A percentile compares a stretch with the other conserved stretches of the same genome.
Conservation (phyloP, 2,329 filamentous ascomycete species). For the Exophiala spinifera region DNA sequence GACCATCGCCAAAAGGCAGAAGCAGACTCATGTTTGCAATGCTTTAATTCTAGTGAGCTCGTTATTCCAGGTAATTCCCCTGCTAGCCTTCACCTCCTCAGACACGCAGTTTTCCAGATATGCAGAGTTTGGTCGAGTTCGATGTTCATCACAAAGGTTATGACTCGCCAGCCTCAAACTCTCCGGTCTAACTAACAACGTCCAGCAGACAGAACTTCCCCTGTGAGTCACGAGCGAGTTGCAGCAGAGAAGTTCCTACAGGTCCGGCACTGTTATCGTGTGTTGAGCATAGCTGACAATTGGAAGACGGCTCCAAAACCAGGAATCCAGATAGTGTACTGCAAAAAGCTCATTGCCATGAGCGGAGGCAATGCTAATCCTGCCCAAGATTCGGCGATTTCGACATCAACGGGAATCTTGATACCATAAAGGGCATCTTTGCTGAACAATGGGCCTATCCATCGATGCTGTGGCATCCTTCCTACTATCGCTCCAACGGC, state of each 20-base stretch:
- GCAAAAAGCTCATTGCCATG: not conserved
- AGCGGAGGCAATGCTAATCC: no score
- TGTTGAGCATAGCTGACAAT: not conserved
- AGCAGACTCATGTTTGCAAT: no score
- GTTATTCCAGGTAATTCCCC: no score
- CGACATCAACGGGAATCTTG: no score
- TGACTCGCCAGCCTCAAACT: no score
- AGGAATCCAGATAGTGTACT: slow-evolving; percentile 17
- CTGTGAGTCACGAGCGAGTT: not conserved
- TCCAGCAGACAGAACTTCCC: no score
- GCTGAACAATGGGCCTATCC: slow-evolving; percentile 12
- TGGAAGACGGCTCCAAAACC: slow-evolving; percentile 1
- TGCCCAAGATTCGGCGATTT: no score
- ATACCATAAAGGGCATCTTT: no score
- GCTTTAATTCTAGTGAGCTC: no score
- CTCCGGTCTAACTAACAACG: no score
- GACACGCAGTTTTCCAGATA: not conserved
- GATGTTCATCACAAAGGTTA: not conserved
- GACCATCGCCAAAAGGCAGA: no score
- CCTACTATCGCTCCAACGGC: slow-evolving; percentile 15
- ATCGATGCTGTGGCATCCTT: slow-evolving; percentile 14
- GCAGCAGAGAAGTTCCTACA: not conserved
- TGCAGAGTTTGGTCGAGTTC: not conserved
- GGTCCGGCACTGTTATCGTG: not conserved
- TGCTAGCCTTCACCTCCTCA: not conserved